Percentiles rank a stretch among this genome's conserved stretches.
Evolutionary conservation across 495 filamentous ascomycete species (phyloP).

Genomic region (Aspergillus mulundensis): DNA sequence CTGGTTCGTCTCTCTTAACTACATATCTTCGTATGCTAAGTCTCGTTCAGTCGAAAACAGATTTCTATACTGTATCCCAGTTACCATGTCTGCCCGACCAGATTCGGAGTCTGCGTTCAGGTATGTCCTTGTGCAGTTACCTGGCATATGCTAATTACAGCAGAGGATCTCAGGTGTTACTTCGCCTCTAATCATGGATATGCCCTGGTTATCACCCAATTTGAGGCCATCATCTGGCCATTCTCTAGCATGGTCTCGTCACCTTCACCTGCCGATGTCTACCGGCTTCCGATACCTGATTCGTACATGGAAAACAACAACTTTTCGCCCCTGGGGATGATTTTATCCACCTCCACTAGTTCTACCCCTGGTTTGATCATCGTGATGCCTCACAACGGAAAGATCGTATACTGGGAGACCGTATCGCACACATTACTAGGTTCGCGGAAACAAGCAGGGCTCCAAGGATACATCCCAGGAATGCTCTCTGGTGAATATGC

Average conservation of each 20-base stretch:
- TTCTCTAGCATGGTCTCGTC: conserved; percentile 56
- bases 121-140: conserved; percentile 38
- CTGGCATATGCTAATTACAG: conserved; percentile 15
- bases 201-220: conserved; percentile 73
- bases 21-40: conserved; percentile 8
- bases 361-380: conserved; percentile 79
- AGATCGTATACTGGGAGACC: conserved; percentile 91
- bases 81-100: conserved; percentile 75
- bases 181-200: conserved; percentile 63
- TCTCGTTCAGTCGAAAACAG: conserved; percentile 69
- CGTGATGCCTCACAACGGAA: conserved; percentile 76
- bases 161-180: conserved; percentile 46
- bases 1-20: conserved; percentile 47
- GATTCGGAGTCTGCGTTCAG: conserved; percentile 56
- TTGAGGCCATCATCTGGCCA: conserved; percentile 82
- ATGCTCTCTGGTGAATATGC: conserved; percentile 75
- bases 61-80: conserved; percentile 80
- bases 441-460: conserved; percentile 69
- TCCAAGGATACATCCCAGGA: conserved; percentile 67
- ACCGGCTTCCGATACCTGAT: conserved; percentile 71
- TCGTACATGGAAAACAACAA: conserved; percentile 60
- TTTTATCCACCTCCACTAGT: conserved; percentile 71
- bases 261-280: conserved; percentile 61
- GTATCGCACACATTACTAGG: conserved; percentile 76
- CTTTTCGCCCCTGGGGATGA: conserved; percentile 70